Evolutionary conservation across 441 rosid genomes (phyloP), one percentile per base, ranked within the genome.

Genomic region (Rhodomyrtus psidioides): DNA sequence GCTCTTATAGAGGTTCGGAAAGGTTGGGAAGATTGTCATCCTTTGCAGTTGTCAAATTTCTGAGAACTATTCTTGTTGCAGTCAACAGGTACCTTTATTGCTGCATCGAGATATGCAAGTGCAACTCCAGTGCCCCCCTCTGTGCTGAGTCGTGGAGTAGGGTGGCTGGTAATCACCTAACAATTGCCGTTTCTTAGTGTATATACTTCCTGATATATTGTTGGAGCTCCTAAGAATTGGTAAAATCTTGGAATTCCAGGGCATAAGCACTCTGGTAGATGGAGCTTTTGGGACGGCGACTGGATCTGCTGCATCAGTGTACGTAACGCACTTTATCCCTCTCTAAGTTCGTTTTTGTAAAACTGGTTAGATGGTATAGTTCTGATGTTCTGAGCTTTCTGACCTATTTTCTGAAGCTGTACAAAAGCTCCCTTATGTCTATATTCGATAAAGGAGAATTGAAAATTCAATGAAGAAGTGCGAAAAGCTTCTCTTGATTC

Each of bases 81-180:
- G 99, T 93, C 97, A 54, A 95, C 94, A 2, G 98, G 97, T 83
- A 87, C 97, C 6, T 90, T 92, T 76, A 92, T 96, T 19, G 96
- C 96, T 7, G 96, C 95, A 65, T 93, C 96, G 76, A 93, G 97
- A 89, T 96, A 87, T 89, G 97, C 93, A 53, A 94, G 97, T 86
- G 97, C 97, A n/a, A 96, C 98, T 53, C 96, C 91, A 85, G 55
- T 92, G 19, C 99, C 99, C 81, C 97, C 99, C 19, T 93, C 96
- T 14, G 94, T 95, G 57, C 92, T 96, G 83, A 92, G 97, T 86
- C 98, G 98, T 85, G 98, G 99, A 81, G 84, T 92, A 59, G 98
- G 98, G 83, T 96, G 99, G 99, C 96, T 91, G 95, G 98, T 96
- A 89, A 62, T 53, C 56, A 82, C 56, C 84, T 27, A 23, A 21